These are phyloP conservation scores for Didymella keratinophila DNA, from an alignment of 2,329 filamentous ascomycete species.

Conservation along the genomic window DNA sequence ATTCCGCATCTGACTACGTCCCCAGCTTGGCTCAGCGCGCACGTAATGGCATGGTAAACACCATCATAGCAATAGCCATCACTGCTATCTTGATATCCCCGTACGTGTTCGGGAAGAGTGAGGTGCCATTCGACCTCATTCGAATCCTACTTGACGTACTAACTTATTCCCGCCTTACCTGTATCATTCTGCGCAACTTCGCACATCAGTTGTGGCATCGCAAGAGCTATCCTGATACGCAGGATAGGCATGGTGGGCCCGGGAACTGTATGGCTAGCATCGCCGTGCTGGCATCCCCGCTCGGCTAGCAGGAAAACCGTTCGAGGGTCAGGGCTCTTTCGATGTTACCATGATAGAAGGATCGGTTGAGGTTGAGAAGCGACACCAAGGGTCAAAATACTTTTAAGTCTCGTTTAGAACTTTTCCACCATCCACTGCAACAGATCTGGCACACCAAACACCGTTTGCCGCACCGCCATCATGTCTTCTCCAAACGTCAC, in stretches of 20 bases:
- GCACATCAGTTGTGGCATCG: neutral
- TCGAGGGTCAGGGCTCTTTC: neutral
- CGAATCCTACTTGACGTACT: neutral
- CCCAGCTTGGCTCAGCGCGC: neutral
- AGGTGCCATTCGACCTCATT: neutral
- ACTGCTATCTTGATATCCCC: neutral
- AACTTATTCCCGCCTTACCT: neutral
- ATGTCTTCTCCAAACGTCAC: neutral
- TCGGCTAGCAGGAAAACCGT: neutral
- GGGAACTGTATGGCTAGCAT: neutral
- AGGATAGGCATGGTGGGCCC: neutral
- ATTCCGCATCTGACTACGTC: neutral
- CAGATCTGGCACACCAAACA: neutral
- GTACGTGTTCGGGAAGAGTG: neutral
- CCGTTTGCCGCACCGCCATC: neutral
- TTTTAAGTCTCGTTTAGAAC: no score
- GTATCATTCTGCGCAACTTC: neutral
- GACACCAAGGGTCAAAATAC: neutral
- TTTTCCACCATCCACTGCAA: no score
- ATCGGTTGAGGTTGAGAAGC: neutral
- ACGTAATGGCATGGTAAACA: neutral
- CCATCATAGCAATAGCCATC: neutral
- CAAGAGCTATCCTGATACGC: neutral
- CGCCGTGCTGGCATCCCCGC: neutral
- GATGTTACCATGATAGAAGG: neutral